Evolutionary conservation across 2,329 filamentous ascomycete species (phyloP).

Genomic region (Huntiella bhutanensis): DNA sequence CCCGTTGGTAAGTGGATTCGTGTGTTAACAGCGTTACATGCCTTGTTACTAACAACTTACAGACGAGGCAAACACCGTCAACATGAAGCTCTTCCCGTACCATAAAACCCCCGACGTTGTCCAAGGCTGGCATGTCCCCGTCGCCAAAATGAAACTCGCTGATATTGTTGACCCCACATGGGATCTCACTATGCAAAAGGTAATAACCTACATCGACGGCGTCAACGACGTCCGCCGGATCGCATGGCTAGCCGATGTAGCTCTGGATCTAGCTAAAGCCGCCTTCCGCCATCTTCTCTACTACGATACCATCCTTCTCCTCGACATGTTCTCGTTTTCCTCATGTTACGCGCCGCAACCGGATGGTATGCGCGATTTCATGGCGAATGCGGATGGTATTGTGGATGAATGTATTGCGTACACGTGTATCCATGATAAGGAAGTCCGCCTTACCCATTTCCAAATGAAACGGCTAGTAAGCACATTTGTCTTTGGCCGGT

Average conservation of each 20-base stretch:
- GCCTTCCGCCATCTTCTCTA: conserved; percentile 80
- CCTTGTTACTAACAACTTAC: not conserved
- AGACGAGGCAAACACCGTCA: conserved; percentile 89
- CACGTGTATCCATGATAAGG: conserved; percentile 33
- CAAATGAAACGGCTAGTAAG: conserved; percentile 70
- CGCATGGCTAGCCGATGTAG: conserved; percentile 66
- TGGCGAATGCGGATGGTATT: conserved; percentile 52
- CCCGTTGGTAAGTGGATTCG: conserved; percentile 54
- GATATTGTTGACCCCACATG: conserved; percentile 48
- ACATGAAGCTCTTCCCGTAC: conserved; percentile 85
- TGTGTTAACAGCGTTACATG: not conserved
- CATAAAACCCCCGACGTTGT: conserved; percentile 60
- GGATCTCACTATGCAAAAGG: conserved; percentile 60
- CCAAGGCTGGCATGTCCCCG: conserved; percentile 76
- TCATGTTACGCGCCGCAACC: conserved; percentile 73
- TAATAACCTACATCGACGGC: conserved; percentile 76
- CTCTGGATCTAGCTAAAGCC: conserved; percentile 67
- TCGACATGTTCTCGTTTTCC: conserved; percentile 89
- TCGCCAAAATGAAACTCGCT: conserved; percentile 47
- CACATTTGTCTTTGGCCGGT: conserved; percentile 62
- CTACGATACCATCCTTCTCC: conserved; percentile 74
- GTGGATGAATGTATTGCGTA: conserved; percentile 80
- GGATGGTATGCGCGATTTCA: conserved; percentile 54
- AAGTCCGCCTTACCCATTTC: conserved; percentile 33
- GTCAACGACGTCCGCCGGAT: conserved; percentile 79